These are phyloP conservation scores for Gnetum montanum DNA, from an alignment of 75 land plant genomes.

Conservation along the genomic window DNA sequence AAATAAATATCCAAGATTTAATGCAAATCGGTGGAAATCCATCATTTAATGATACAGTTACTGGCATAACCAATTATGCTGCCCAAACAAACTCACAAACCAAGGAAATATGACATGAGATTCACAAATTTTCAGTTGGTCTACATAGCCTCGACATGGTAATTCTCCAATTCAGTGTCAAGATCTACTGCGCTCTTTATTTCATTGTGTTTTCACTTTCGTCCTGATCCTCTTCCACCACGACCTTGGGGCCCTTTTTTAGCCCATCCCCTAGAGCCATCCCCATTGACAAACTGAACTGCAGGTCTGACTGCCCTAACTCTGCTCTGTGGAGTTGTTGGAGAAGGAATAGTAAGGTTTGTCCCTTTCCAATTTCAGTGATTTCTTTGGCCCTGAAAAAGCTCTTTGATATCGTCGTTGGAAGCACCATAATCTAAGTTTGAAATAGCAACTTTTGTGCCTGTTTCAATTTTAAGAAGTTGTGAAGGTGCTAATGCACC, in stretches of 20 bases:
- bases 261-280: no score
- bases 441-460: conserved; percentile 76
- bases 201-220: conserved; percentile 23
- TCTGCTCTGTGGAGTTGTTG: conserved; percentile 7
- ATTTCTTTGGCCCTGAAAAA: conserved; percentile 88
- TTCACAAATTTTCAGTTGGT: conserved; percentile 14
- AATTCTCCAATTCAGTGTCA: conserved; percentile 79
- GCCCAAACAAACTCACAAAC: no score
- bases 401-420: conserved; percentile 92
- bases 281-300: neutral
- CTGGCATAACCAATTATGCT: no score
- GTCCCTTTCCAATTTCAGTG: conserved; percentile 85
- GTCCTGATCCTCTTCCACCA: conserved; percentile 37
- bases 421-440: conserved; percentile 91
- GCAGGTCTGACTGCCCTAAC: conserved; percentile 15
- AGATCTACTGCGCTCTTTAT: conserved; percentile 61
- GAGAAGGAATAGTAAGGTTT: conserved; percentile 34
- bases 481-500: conserved; percentile 19
- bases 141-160: conserved; percentile 66
- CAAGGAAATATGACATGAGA: no score
- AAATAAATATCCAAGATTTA: no score
- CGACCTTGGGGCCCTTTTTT: conserved; percentile 17
- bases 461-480: conserved; percentile 61
- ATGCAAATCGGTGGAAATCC: no score
- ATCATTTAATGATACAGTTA: no score